Conservation (phyloP, 768 basidiomycete genomes). For the Boletus tomentosulus region DNA sequence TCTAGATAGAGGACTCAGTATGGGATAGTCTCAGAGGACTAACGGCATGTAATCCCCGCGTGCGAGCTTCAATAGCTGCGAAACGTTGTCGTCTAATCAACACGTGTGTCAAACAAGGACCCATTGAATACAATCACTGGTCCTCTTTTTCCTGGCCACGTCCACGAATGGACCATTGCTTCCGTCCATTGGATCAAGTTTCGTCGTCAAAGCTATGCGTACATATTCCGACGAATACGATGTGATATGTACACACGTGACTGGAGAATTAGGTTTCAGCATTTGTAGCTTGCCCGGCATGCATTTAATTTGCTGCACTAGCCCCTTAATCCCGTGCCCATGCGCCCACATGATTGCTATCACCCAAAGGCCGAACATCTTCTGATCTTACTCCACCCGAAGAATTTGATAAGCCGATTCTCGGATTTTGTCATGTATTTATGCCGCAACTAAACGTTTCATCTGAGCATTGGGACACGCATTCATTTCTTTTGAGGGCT, state of each 20-base stretch:
- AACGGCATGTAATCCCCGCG: neutral
- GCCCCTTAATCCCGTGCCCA: neutral
- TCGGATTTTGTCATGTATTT: neutral
- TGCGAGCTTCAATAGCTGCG: neutral
- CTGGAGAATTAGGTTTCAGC: neutral
- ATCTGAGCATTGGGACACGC: neutral
- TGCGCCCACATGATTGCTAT: too few relatives aligned
- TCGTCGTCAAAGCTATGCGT: neutral
- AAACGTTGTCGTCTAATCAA: neutral
- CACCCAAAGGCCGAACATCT: neutral
- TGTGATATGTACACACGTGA: neutral
- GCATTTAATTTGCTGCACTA: neutral
- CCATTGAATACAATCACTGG: neutral
- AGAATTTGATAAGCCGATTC: neutral
- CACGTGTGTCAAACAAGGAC: neutral
- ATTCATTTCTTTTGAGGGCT: neutral
- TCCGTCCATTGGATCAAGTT: neutral
- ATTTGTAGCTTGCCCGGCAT: neutral
- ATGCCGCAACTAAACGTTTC: neutral
- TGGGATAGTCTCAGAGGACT: neutral
- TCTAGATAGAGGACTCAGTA: neutral
- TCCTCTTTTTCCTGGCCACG: neutral
- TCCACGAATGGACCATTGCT: neutral
- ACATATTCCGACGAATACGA: neutral
- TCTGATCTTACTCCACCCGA: too few relatives aligned